A percentile compares a stretch with the other conserved stretches of the same genome.
phyloP scores from a whole-genome alignment of 169 alveolate genomes.

The Hammondia hammondi region DNA sequence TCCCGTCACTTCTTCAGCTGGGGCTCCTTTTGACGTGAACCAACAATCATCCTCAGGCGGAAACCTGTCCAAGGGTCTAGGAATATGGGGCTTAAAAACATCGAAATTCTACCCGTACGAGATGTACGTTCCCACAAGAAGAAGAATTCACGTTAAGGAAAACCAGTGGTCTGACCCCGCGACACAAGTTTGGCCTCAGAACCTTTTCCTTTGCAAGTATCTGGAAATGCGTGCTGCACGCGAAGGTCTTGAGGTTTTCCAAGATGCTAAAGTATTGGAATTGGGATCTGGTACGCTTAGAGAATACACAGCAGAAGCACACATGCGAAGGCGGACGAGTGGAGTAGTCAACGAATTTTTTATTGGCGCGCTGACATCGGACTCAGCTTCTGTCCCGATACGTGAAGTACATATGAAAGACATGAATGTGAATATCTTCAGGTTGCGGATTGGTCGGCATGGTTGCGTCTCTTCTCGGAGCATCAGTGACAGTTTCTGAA shows the following conservation, averaged over 20 bases:
- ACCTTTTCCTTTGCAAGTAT: slow-evolving; percentile 35
- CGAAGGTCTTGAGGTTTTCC: background rate
- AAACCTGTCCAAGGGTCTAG: background rate
- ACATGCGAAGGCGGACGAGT: too few species aligned
- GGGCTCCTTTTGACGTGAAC: background rate
- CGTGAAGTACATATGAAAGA: background rate
- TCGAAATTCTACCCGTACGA: slow-evolving; percentile 20
- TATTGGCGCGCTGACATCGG: too few species aligned
- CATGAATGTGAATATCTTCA: background rate
- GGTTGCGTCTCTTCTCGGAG: slow-evolving; percentile 37
- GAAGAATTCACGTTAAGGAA: slow-evolving; percentile 18
- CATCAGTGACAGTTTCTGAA: slow-evolving; percentile 17
- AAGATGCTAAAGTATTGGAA: background rate
- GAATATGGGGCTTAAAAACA: background rate
- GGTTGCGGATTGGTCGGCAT: slow-evolving; percentile 26
- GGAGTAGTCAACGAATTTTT: too few species aligned
- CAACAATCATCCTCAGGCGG: background rate
- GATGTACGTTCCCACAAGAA: slow-evolving; percentile 11
- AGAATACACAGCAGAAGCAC: too few species aligned
- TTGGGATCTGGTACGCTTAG: slow-evolving; percentile 7
- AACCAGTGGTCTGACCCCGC: slow-evolving; percentile 22
- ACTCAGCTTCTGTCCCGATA: background rate
- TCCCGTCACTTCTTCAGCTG: background rate
- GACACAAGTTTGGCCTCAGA: slow-evolving; percentile 39
- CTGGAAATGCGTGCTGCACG: slow-evolving; percentile 36